A percentile compares a stretch with the other conserved stretches of the same genome.
These are phyloP conservation scores for Chrysoporthe cubensis DNA, from an alignment of 2,329 filamentous ascomycete species.

Conservation along the genomic window DNA sequence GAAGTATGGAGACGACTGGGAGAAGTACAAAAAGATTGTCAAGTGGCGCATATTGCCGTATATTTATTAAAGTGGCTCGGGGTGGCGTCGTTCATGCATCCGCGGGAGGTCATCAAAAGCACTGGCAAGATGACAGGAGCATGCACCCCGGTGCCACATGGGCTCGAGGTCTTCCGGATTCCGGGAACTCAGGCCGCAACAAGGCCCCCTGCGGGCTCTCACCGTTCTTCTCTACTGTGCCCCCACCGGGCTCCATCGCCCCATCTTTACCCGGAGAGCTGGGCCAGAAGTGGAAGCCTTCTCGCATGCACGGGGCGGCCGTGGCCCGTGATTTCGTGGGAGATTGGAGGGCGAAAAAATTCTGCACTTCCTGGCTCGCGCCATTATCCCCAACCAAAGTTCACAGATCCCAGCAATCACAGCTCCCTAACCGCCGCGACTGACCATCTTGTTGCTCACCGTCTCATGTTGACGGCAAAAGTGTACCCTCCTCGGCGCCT, in stretches of 20 bases:
- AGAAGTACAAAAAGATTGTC: conserved; percentile 77
- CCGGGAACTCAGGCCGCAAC: conserved; percentile 23
- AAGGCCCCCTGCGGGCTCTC: conserved; percentile 23
- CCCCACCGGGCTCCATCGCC: conserved; percentile 20
- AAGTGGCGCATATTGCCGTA: conserved; percentile 78
- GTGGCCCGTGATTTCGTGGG: conserved; percentile 3
- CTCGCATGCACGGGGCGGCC: conserved; percentile 13
- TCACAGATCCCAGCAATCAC: conserved; percentile 21
- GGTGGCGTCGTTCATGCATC: conserved; percentile 21
- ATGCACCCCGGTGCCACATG: conserved; percentile 22
- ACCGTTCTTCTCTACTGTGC: conserved; percentile 27
- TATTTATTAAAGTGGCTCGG: conserved; percentile 61
- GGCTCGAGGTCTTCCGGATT: conserved; percentile 15
- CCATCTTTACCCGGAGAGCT: conserved; percentile 26
- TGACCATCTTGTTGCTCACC: conserved; percentile 16
- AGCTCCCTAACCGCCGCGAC: conserved; percentile 23
- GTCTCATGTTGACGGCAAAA: conserved; percentile 11
- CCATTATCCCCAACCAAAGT: conserved; percentile 20
- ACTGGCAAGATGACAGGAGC: conserved; percentile 18
- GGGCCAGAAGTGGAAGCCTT: conserved; percentile 21
- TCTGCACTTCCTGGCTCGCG: conserved; percentile 25
- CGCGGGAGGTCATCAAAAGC: conserved; percentile 6
- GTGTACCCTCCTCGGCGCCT: conserved; percentile 1
- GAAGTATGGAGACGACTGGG: conserved; percentile 89
- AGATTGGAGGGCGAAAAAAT: conserved; percentile 26